Percentiles rank a stretch among this genome's conserved stretches.
These are phyloP conservation scores for Lachnellula subtilissima DNA, from an alignment of 2,329 filamentous ascomycete species.

Conservation along the genomic window DNA sequence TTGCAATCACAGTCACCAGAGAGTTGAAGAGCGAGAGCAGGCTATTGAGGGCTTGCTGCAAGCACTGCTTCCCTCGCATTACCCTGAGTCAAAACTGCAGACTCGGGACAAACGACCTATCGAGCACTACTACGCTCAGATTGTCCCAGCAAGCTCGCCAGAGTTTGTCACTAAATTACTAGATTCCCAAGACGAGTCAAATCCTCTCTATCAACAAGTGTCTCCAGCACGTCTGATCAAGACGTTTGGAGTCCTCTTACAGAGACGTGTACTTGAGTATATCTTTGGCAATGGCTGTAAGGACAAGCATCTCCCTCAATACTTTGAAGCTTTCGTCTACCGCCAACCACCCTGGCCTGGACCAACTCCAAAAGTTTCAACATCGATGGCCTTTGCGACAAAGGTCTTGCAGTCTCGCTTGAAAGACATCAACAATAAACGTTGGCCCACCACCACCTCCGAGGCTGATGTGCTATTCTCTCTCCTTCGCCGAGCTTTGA, in stretches of 20 bases:
- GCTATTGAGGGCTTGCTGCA: constrained; percentile 10
- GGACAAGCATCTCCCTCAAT: constrained; percentile 3
- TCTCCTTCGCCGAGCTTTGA: constrained; percentile 6
- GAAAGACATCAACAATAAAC: constrained; percentile 5
- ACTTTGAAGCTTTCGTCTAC: constrained; percentile 8
- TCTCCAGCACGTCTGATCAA: constrained; percentile 1
- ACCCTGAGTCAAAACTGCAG: constrained; percentile 5
- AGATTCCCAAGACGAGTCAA: constrained; percentile 8
- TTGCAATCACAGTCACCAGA: constrained; percentile 4
- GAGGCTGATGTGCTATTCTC: constrained; percentile 9
- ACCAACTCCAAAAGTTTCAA: constrained; percentile 5
- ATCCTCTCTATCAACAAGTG: constrained; percentile 9
- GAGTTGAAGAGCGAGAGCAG: constrained; percentile 3
- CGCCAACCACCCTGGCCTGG: constrained; percentile 2
- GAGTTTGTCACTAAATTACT: constrained; percentile 5
- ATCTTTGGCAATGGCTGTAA: constrained; percentile 3
- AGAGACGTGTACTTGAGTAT: constrained; percentile 5
- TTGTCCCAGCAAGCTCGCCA: constrained; percentile 9
- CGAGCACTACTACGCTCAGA: constrained; percentile 4
- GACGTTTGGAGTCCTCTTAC: constrained; percentile 5
- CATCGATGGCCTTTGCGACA: constrained; percentile 14
- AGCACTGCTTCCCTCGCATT: constrained; percentile 12
- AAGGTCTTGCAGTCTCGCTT: constrained; percentile 10
- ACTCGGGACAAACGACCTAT: constrained; percentile 13
- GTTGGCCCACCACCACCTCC: constrained; percentile 2